Base-by-base conservation (phyloP, 768 basidiomycete species). In the Podaxis rugospora region DNA sequence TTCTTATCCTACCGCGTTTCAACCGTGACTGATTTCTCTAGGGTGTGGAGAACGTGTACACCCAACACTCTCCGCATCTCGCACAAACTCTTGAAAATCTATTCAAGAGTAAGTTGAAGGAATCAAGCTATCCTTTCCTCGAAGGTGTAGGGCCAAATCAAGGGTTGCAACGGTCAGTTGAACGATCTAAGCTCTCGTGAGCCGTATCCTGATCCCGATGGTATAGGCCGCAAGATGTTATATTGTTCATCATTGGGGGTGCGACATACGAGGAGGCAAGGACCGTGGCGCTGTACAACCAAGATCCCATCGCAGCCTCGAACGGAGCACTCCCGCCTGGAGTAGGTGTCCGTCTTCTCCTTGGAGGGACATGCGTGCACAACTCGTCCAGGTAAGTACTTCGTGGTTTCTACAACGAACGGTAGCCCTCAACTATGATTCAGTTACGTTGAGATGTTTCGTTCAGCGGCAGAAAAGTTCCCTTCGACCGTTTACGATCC, bases 31-130 rank as follows among this genome's bases (percentile, higher is more conserved):
- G 25, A 39, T 9, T 42, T 32, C 35, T 64, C 3, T 58, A 95
- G 93, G 97, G 97, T 2, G 96, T 98, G 3, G 97, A 99, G 75
- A 99, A 99, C 68, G 95, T 98, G 14, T 99, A 98, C 71, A 99
- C 94, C 59, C 97, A 98, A 66, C 97, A 98, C 67, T 88, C 87
- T 14, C 97, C 97, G 5, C 95, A 95, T 72, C 78, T 99, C 4
- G 87, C 90, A 1, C 90, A 97, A 69, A 98, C 96, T 2, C 75
- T 98, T 14, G 97, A 99, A 67, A 83, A 90, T 55, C 75, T 99
- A 3, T 83, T 95, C 68, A 93, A 86, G 70, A 95, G 95, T 9
- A 81, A 89, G 57, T 73, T 99, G 62, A 87, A 85, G 66, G 97
- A 99, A 65, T 82, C 87, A 2, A 94, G 86, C 62, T 93, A 98